Percentiles rank a stretch among this genome's conserved stretches.
Evolutionary conservation across 352 stramenopile species (phyloP).

Genomic region (Globisporangium recalcitrans): DNA sequence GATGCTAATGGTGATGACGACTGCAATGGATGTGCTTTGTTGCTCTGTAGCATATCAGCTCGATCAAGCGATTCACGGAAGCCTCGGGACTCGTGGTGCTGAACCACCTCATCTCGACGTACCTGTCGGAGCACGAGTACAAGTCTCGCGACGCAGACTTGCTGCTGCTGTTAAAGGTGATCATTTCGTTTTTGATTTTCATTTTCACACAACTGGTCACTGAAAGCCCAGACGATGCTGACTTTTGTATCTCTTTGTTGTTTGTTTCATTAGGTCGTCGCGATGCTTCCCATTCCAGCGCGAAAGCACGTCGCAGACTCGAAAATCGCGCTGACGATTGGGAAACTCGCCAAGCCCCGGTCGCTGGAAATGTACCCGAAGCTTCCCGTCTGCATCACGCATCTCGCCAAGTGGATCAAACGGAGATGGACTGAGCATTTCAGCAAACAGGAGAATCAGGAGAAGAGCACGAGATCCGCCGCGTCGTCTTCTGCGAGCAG

Average conservation of each 20-base stretch:
- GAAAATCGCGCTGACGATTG: constrained; percentile 60
- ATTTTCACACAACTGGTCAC: not conserved
- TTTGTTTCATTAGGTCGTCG: constrained; percentile 46
- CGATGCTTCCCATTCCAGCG: constrained; percentile 63
- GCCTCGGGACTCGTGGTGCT: constrained; percentile 50
- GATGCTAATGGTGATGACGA: not conserved
- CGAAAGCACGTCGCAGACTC: constrained; percentile 49
- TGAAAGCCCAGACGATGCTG: not conserved
- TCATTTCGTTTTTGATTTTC: not conserved
- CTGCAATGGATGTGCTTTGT: not conserved
- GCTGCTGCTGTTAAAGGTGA: constrained; percentile 12
- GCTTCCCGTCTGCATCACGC: constrained; percentile 38
- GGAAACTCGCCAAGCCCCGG: constrained; percentile 36
- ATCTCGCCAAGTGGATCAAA: constrained; percentile 71
- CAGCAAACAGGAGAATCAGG: constrained; percentile 14
- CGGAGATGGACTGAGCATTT: constrained; percentile 58
- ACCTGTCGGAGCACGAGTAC: constrained; percentile 24
- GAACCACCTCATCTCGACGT: constrained; percentile 41
- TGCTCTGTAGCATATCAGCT: constrained; percentile 38
- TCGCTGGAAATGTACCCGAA: constrained; percentile 26
- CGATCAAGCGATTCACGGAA: constrained; percentile 57
- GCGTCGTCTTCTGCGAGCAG: not conserved
- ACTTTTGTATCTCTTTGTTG: not conserved
- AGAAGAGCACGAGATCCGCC: constrained; percentile 1
- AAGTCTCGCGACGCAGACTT: constrained; percentile 13